Conservation (phyloP, 805 yeast species). For the Cyberlindnera subsufficiens region DNA sequence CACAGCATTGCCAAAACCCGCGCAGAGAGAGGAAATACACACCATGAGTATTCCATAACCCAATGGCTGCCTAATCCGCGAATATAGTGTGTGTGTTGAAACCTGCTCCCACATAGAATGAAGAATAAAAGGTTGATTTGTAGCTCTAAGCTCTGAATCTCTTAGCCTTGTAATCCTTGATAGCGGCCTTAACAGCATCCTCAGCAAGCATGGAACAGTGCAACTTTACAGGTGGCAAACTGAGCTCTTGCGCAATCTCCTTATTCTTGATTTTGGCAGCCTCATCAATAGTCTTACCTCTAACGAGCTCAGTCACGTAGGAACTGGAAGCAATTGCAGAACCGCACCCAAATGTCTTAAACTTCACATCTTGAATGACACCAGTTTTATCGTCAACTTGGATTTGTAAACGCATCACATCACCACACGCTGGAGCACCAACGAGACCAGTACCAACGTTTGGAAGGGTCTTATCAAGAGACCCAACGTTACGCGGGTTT, state of each 20-base stretch:
- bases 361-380: constrained; percentile 87
- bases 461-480: constrained; percentile 67
- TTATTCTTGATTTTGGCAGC: constrained; percentile 92
- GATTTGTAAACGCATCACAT: constrained; percentile 96
- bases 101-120: constrained; percentile 20
- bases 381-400: constrained; percentile 90
- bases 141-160: constrained; percentile 32
- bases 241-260: constrained; percentile 87
- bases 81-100: too few relatives aligned
- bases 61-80: too few relatives aligned
- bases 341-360: constrained; percentile 99
- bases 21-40: too few relatives aligned
- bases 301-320: constrained; percentile 89
- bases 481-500: constrained; percentile 95
- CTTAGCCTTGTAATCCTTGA: constrained; percentile 89
- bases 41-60: too few relatives aligned
- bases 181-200: constrained; percentile 96
- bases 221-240: constrained; percentile 93
- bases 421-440: constrained; percentile 99
- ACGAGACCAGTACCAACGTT: constrained; percentile 96
- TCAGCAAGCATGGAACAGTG: constrained; percentile 99
- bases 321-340: constrained; percentile 95
- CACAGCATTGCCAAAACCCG: too few relatives aligned
- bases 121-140: too few relatives aligned
- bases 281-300: constrained; percentile 91